These are phyloP conservation scores for Colletotrichum graminicola DNA, from an alignment of 2,329 filamentous ascomycete species.

Conservation along the genomic window DNA sequence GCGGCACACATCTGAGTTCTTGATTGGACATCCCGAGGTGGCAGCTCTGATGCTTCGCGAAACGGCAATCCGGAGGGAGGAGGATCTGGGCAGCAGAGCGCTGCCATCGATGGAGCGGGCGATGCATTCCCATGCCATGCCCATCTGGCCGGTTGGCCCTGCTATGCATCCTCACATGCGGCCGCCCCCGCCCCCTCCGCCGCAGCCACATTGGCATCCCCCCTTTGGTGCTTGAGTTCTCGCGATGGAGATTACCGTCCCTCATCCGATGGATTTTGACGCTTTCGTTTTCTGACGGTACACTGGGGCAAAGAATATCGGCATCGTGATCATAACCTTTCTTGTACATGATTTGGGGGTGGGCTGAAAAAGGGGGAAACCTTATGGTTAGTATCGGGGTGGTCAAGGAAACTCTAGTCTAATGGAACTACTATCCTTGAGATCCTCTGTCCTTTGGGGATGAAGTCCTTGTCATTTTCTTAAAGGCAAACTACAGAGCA, in stretches of 20 bases:
- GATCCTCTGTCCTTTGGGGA: not conserved
- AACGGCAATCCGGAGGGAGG: slow-evolving; percentile 58
- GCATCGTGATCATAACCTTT: not conserved
- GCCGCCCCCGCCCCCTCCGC: slow-evolving; percentile 32
- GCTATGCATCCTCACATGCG: slow-evolving; percentile 38
- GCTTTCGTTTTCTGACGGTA: not conserved
- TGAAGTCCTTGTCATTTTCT: not conserved
- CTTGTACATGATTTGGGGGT: not conserved
- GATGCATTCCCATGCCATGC: slow-evolving; percentile 19
- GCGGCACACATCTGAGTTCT: slow-evolving; percentile 57
- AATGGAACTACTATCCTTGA: slow-evolving; percentile 14
- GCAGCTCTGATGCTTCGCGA: slow-evolving; percentile 61
- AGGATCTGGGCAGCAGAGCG: slow-evolving; percentile 50
- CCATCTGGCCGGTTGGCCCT: slow-evolving; percentile 27
- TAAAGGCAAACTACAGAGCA: not conserved
- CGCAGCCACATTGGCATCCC: slow-evolving; percentile 35
- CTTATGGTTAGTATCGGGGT: slow-evolving; percentile 4
- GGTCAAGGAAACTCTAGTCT: slow-evolving; percentile 21
- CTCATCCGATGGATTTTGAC: not conserved
- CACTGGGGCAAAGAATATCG: not conserved
- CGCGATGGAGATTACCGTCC: not conserved
- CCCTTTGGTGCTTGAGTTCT: slow-evolving; percentile 18
- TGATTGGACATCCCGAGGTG: slow-evolving; percentile 59
- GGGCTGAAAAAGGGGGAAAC: not conserved
- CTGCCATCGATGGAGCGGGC: slow-evolving; percentile 60